Conservation (phyloP, 108 stramenopile genomes). For the Conticribra weissflogii region DNA sequence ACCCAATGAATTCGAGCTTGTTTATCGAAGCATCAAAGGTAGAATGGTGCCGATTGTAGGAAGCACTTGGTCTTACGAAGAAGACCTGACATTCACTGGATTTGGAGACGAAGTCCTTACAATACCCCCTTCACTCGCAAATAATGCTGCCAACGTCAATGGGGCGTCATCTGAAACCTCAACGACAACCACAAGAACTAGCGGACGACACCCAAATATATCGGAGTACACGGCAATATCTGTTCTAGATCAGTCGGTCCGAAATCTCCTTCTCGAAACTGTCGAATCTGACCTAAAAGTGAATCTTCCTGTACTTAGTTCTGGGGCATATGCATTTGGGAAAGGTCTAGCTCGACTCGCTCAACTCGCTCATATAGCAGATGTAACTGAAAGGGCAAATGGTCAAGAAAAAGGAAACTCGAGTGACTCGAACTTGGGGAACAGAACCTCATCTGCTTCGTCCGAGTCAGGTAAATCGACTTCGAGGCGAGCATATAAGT, state of each 20-base stretch:
- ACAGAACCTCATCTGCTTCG: not conserved
- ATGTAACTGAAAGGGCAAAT: slow-evolving; percentile 30
- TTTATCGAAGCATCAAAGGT: slow-evolving; percentile 79
- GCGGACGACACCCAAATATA: slow-evolving; percentile 12
- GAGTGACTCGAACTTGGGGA: slow-evolving; percentile 4
- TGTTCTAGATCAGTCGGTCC: slow-evolving; percentile 53
- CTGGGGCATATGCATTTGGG: slow-evolving; percentile 84
- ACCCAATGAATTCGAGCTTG: slow-evolving; percentile 62
- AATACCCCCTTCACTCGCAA: not conserved
- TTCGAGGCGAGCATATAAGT: slow-evolving; percentile 24
- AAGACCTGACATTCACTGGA: slow-evolving; percentile 58
- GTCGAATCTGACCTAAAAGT: slow-evolving; percentile 62
- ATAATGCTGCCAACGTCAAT: not conserved
- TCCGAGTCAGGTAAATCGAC: slow-evolving; percentile 5
- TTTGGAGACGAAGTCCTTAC: slow-evolving; percentile 42
- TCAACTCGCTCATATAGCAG: slow-evolving; percentile 79
- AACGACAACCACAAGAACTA: slow-evolving; percentile 7
- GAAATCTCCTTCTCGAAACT: slow-evolving; percentile 55
- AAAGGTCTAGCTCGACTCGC: slow-evolving; percentile 81
- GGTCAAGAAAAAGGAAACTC: slow-evolving; percentile 6
- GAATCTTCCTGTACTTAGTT: slow-evolving; percentile 57
- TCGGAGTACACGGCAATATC: slow-evolving; percentile 24
- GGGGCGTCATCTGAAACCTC: not conserved
- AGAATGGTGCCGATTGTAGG: slow-evolving; percentile 76
- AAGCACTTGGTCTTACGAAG: slow-evolving; percentile 72